phyloP scores from a whole-genome alignment of 257 asterid genomes.

The Przewalskia tangutica region DNA sequence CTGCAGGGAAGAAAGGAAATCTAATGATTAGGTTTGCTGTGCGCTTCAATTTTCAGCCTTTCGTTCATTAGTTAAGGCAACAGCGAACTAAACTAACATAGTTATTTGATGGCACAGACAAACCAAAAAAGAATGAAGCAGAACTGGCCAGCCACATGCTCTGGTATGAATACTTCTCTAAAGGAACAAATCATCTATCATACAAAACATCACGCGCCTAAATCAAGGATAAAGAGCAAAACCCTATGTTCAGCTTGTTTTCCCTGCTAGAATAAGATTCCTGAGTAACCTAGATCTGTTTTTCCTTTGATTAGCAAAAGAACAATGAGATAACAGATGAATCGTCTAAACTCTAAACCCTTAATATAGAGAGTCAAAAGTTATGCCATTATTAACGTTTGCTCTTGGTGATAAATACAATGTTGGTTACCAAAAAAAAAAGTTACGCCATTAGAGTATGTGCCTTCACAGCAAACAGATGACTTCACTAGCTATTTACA shows the following conservation, averaged over 20 bases:
- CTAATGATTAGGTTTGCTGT: neutral
- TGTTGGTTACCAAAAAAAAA: too few relatives aligned
- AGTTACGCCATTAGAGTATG: neutral
- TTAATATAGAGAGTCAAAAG: neutral
- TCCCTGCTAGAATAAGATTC: neutral
- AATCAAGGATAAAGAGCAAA: neutral
- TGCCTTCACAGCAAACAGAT: neutral
- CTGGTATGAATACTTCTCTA: too few relatives aligned
- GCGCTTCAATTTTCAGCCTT: neutral
- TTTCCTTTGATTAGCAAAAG: neutral
- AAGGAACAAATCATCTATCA: neutral
- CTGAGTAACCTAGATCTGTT: neutral
- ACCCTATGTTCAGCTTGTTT: neutral
- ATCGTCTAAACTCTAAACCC: neutral
- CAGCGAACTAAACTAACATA: neutral
- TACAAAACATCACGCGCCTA: neutral
- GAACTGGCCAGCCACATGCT: too few relatives aligned
- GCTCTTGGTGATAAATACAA: too few relatives aligned
- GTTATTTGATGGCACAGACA: neutral
- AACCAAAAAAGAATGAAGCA: neutral
- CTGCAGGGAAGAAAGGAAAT: slow-evolving; percentile 4
- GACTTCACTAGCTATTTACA: neutral
- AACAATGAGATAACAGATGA: neutral
- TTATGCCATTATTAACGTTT: neutral
- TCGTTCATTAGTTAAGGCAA: neutral